Percentiles rank a stretch among this genome's conserved stretches.
These are phyloP conservation scores for Xylona heveae DNA, from an alignment of 495 filamentous ascomycete species.

Conservation along the genomic window DNA sequence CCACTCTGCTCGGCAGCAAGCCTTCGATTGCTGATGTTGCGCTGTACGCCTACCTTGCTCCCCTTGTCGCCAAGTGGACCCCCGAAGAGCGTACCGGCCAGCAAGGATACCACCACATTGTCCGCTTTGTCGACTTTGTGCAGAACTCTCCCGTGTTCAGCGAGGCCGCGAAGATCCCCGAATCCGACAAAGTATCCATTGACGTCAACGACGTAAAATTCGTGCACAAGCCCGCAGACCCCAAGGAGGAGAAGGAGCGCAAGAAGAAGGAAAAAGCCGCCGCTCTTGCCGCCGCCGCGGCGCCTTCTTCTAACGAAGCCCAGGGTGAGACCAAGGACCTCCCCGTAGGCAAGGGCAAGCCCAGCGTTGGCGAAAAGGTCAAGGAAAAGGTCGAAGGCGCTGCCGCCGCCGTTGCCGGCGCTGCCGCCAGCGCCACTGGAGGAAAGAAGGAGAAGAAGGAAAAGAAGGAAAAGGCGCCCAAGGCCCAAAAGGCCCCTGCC, in stretches of 20 bases:
- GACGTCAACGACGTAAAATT: conserved; percentile 63
- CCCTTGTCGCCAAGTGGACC: conserved; percentile 58
- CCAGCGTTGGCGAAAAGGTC: conserved; percentile 17
- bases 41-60: conserved; percentile 61
- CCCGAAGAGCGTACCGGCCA: conserved; percentile 80
- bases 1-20: conserved; percentile 77
- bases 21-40: conserved; percentile 78
- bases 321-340: conserved; percentile 21
- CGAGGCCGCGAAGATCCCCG: conserved; percentile 33
- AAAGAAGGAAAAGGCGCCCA: conserved; percentile 51
- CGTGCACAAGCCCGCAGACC: conserved; percentile 58
- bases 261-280: conserved; percentile 67
- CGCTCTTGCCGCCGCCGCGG: conserved; percentile 27
- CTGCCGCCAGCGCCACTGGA: conserved; percentile 5
- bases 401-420: conserved; percentile 12
- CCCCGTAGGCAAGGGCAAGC: conserved; percentile 22
- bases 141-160: conserved; percentile 70
- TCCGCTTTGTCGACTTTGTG: conserved; percentile 83
- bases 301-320: conserved; percentile 16
- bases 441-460: conserved; percentile 64
- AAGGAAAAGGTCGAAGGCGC: conserved; percentile 19
- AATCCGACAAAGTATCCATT: conserved; percentile 60
- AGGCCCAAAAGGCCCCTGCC: conserved; percentile 39
- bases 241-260: conserved; percentile 75
- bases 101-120: conserved; percentile 74